Percentiles rank a stretch among this genome's conserved stretches.
These are phyloP conservation scores for Eucalyptus erythrocorys DNA, from an alignment of 345 rosid genomes.

Conservation along the genomic window DNA sequence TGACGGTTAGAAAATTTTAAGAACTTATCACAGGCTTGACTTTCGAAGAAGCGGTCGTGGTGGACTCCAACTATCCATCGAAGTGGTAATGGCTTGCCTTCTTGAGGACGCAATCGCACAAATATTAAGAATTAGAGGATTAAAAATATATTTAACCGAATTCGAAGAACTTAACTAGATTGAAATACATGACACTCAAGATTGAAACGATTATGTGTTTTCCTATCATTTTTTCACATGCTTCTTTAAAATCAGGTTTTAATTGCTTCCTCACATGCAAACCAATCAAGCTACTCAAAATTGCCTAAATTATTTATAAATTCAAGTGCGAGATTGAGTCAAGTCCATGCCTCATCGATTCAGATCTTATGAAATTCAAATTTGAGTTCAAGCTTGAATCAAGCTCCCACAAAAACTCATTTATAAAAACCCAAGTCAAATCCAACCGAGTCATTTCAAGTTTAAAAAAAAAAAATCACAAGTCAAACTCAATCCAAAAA, in stretches of 20 bases:
- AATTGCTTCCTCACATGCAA: too few relatives aligned
- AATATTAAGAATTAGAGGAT: too few relatives aligned
- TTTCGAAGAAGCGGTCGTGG: background rate
- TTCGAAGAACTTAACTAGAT: too few relatives aligned
- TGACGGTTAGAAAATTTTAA: too few relatives aligned
- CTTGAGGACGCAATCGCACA: background rate
- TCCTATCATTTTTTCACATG: background rate
- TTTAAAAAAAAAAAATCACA: background rate
- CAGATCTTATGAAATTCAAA: fast-evolving
- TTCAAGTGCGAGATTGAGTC: background rate
- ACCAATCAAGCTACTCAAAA: background rate
- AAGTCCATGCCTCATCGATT: too few relatives aligned
- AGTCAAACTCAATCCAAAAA: background rate
- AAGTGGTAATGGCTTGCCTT: background rate
- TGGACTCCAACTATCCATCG: background rate
- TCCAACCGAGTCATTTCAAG: background rate
- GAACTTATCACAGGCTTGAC: background rate
- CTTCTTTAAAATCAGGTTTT: background rate
- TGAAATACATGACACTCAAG: background rate
- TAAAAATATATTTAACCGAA: too few relatives aligned
- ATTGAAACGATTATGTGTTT: background rate
- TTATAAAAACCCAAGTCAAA: background rate
- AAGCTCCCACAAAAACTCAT: background rate
- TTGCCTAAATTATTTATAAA: background rate
- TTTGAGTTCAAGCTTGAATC: background rate